Base-by-base conservation (phyloP, 208 protist species). In the Crithidia mellificae region DNA sequence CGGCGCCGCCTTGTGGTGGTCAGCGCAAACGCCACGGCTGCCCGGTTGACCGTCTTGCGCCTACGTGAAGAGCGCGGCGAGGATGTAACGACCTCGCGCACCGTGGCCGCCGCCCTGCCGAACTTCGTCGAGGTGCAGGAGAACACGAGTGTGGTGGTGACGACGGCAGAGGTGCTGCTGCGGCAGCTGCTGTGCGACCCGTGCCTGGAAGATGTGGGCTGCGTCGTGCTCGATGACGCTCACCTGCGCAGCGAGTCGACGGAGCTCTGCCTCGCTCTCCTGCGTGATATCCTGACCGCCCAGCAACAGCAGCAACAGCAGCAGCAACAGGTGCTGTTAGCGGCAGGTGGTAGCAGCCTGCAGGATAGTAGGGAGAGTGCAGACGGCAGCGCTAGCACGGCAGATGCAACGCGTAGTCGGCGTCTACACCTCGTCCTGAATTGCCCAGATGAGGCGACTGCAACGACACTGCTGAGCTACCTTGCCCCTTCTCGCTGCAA, bases 11-110 rank as follows among this genome's bases (percentile, higher is more conserved):
- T 94, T 2, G 72, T 96, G 25, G 58, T 96, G 25, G 82, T 92
- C 19, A 82, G 78, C 38, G 75, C 78, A 2, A 96, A 84, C 24
- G 84, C 47, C 9, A 59, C 79, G n/a, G 74, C 80, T 6, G 91
- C 87, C 1, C 72, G 68, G 27, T 80, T 90, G 25, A 90, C 84
- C 17, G 79, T 76, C 20, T 24, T 72, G 43, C 85, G 91, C 9
- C 78, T 96, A 54, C 89, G 89, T 20, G 84, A 93, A 74, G 91
- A 96, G 73, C 81, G 87, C 14, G 88, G 91, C n/a, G 91, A 96
- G 56, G 83, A 90, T 36, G 69, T 70, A 24, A 34, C 62, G 7
- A 24, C 30, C 9, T 80, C 83, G 1, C 74, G 72, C 34, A 84
- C 72, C 1, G 85, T 94, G 5, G 85, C 73, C 32, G 55, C 71